Conservation (phyloP, 1,139 yeast species). For the Suhomyces atakaporum region DNA sequence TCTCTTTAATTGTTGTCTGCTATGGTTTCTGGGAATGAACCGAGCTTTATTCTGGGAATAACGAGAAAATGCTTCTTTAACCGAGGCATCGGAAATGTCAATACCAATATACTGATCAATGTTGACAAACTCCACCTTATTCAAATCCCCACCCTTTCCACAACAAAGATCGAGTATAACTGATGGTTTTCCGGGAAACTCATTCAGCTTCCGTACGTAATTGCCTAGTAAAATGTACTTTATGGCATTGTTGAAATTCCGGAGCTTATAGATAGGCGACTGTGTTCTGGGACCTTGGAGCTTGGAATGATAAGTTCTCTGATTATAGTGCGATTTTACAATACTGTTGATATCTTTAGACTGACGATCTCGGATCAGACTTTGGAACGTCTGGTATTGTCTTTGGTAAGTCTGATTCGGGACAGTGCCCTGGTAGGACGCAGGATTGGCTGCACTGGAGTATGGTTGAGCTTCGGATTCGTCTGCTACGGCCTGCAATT, state of each 20-base stretch:
- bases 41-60: conserved; percentile 51
- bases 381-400: conserved; percentile 44
- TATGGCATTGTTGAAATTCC: conserved; percentile 90
- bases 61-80: conserved; percentile 80
- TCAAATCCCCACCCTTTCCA: conserved; percentile 97
- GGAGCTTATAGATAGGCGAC: conserved; percentile 81
- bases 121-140: conserved; percentile 79
- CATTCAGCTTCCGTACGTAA: conserved; percentile 42
- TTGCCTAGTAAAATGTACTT: conserved; percentile 83
- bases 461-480: conserved; percentile 26
- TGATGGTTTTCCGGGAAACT: conserved; percentile 42
- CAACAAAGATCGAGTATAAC: conserved; percentile 81
- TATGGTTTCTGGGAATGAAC: conserved; percentile 29
- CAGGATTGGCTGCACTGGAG: conserved; percentile 33
- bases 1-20: conserved; percentile 44
- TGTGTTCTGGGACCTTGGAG: conserved; percentile 60
- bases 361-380: conserved; percentile 38
- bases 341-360: conserved; percentile 52
- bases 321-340: conserved; percentile 83
- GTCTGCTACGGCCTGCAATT: neutral
- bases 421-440: conserved; percentile 15
- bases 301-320: conserved; percentile 72
- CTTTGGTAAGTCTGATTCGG: conserved; percentile 11
- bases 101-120: conserved; percentile 82
- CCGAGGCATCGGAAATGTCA: conserved; percentile 88